A percentile compares a stretch with the other conserved stretches of the same genome.
These are phyloP conservation scores for Apiospora arundinis DNA, from an alignment of 2,329 filamentous ascomycete species.

Conservation along the genomic window DNA sequence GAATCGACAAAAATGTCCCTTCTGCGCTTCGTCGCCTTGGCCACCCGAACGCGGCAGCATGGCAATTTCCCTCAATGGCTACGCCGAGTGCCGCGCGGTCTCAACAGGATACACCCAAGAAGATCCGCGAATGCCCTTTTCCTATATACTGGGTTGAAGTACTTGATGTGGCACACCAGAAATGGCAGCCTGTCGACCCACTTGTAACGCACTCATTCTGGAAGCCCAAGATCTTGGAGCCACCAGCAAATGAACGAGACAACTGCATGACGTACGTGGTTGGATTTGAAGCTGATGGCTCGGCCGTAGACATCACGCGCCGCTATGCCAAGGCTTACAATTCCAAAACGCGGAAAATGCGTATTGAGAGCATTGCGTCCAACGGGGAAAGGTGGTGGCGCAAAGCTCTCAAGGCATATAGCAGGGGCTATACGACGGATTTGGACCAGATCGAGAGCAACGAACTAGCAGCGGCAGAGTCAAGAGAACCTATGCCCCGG, in stretches of 20 bases:
- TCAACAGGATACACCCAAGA: constrained; percentile 44
- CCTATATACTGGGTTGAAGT: constrained; percentile 96
- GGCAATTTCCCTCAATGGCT: constrained; percentile 52
- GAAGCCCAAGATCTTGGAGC: constrained; percentile 79
- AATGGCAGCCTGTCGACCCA: constrained; percentile 89
- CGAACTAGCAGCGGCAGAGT: constrained; percentile 73
- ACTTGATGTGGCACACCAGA: constrained; percentile 83
- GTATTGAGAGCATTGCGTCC: constrained; percentile 71
- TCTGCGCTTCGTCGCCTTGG: constrained; percentile 57
- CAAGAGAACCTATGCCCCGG: constrained; percentile 82
- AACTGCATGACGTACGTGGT: constrained; percentile 86
- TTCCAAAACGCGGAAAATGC: constrained; percentile 81
- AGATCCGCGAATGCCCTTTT: constrained; percentile 72
- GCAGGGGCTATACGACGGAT: constrained; percentile 55
- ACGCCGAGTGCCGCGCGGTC: constrained; percentile 42
- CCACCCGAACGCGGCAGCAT: constrained; percentile 61
- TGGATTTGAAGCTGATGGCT: constrained; percentile 81
- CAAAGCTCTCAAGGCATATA: constrained; percentile 56
- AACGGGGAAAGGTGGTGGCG: constrained; percentile 60
- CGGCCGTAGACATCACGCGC: constrained; percentile 82
- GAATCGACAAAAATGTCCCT: constrained; percentile 28
- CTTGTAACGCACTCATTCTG: constrained; percentile 79
- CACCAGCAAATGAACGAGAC: constrained; percentile 75
- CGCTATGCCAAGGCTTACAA: constrained; percentile 89
- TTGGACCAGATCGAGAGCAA: constrained; percentile 85